Evolutionary conservation across 164 flowering plant species (phyloP), one percentile per base, ranked within the genome.

Genomic region (Piper longum): DNA sequence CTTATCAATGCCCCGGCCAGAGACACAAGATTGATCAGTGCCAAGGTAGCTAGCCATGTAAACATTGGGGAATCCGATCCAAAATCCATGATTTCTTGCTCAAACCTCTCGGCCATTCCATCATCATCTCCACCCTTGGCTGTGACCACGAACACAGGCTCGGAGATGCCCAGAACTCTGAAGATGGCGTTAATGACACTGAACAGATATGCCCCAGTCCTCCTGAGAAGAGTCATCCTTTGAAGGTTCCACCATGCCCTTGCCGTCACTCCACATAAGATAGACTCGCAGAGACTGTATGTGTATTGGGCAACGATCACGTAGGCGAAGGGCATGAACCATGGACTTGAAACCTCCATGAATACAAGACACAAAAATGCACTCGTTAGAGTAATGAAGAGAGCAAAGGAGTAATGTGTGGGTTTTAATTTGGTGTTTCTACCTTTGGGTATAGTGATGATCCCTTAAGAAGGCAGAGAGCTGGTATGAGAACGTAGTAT

Each of bases 311-410:
- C 73, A 0, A 77, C 0, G 4, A 78, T 70, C 56, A 83, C 82
- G 67, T 75, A 87, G 0, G 78, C 76, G 62, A 84, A 84, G 12
- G 91, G 89, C 11, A 85, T 58, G 66, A 83, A 66, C 95, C 91
- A 89, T 3, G 67, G 74, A 71, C 83, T 86, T 52, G 88, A 77
- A 7, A 82, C 43, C 95, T 87, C 11, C 8, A 44, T 44, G 8
- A 44, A 5, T 5, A 44, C 11, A 3, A 0, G 11, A 44, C 48
- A 5, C 48, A 44, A 1, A 5, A 44, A 39, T 19, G 3, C 57
- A 55, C 5, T 61, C 5, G 36, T 26, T 26, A 26, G 36, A 4
- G 2, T 55, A 26, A 55, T 5, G 19, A 16, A 14, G 56, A 14
- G n/a, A 4, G 19, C 19, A 16, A 4, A 16, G 7, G 7, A 17